Percentiles rank a stretch among this genome's conserved stretches.
phyloP scores from a whole-genome alignment of 2,329 filamentous ascomycete species.

The Zymoseptoria pseudotritici region DNA sequence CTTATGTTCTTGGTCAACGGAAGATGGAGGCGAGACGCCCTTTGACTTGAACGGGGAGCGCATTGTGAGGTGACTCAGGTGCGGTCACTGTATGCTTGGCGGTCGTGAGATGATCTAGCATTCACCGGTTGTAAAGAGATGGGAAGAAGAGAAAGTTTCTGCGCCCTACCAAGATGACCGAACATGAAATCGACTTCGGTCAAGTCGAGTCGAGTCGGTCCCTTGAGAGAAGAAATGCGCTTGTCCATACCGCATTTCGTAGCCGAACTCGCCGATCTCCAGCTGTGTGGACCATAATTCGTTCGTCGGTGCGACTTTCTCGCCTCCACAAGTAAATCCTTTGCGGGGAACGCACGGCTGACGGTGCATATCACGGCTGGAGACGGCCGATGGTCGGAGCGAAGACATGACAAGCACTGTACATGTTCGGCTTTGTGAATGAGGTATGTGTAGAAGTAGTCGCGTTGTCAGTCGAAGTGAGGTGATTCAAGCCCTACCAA shows the following conservation, averaged over 20 bases:
- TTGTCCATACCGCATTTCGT: background rate
- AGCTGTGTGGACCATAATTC: background rate
- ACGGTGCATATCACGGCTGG: background rate
- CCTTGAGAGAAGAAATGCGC: background rate
- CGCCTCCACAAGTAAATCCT: background rate
- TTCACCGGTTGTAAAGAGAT: no score
- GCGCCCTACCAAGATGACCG: background rate
- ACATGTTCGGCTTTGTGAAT: background rate
- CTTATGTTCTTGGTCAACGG: conserved; percentile 2
- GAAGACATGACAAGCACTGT: background rate
- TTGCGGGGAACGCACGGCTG: background rate
- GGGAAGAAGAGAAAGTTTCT: background rate
- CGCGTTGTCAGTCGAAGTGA: background rate
- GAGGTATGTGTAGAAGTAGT: background rate
- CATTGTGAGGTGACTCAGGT: conserved; percentile 2
- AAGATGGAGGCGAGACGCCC: conserved; percentile 1
- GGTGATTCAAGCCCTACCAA: background rate
- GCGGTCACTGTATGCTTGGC: background rate
- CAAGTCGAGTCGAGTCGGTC: background rate
- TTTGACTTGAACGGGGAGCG: conserved; percentile 4
- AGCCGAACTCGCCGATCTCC: background rate
- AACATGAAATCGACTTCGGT: background rate
- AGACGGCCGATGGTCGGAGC: background rate
- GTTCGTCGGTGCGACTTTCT: background rate
- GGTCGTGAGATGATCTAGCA: background rate